These are phyloP conservation scores for Xerocomus nothofagi DNA, from an alignment of 1,284 basidiomycete species.

Conservation along the genomic window DNA sequence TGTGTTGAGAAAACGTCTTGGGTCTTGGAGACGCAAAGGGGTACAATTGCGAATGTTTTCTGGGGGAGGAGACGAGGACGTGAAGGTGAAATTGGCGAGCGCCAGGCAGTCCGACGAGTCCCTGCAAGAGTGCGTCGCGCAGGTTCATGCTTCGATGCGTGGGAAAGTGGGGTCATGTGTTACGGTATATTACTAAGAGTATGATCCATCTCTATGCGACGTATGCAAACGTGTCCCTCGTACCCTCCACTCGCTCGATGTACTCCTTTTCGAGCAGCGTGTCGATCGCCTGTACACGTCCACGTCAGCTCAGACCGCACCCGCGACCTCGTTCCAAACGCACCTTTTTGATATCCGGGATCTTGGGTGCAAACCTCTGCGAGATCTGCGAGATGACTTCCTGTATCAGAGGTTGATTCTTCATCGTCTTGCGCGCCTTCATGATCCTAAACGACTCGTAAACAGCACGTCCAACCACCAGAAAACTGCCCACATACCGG, in stretches of 20 bases:
- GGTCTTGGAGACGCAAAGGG: slow-evolving; percentile 71
- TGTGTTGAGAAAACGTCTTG: slow-evolving; percentile 66
- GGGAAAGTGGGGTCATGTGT: too few species aligned
- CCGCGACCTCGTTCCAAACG: slow-evolving; percentile 5
- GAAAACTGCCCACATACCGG: slow-evolving; percentile 48
- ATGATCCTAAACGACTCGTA: slow-evolving; percentile 66
- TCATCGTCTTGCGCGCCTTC: slow-evolving; percentile 98
- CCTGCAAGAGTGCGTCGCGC: slow-evolving; percentile 62
- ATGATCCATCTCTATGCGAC: slow-evolving; percentile 68
- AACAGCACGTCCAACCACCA: background rate
- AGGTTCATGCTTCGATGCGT: slow-evolving; percentile 42
- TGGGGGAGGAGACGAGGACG: slow-evolving; percentile 70
- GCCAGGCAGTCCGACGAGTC: slow-evolving; percentile 60
- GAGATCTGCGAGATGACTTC: slow-evolving; percentile 94
- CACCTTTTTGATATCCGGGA: slow-evolving; percentile 91
- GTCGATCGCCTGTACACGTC: slow-evolving; percentile 80
- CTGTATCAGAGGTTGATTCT: slow-evolving; percentile 91
- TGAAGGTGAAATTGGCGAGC: slow-evolving; percentile 72
- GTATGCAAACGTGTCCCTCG: slow-evolving; percentile 77
- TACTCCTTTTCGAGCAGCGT: slow-evolving; percentile 97
- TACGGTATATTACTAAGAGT: too few species aligned
- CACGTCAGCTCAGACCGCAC: slow-evolving; percentile 2
- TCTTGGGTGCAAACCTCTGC: slow-evolving; percentile 85
- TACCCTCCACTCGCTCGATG: slow-evolving; percentile 88
- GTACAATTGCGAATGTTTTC: slow-evolving; percentile 69